Evolutionary conservation across 1,284 basidiomycete species (phyloP).

Genomic region (Anthracocystis walkeri): DNA sequence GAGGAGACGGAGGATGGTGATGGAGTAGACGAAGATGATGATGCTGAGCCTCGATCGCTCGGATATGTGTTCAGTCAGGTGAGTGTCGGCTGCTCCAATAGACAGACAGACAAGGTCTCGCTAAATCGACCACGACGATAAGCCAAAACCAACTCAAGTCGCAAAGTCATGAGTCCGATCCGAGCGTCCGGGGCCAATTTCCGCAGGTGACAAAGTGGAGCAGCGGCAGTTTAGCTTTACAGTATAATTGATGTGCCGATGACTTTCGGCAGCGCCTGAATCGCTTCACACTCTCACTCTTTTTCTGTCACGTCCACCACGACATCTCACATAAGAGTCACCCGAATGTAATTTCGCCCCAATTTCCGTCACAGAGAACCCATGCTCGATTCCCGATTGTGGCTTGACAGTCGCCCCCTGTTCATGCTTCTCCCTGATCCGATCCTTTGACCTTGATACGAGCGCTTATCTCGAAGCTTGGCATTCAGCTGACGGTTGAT

Average conservation of each 20-base stretch:
- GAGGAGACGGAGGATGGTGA: constrained; percentile 2
- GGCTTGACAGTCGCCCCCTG: background rate
- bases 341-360: background rate
- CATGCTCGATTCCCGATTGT: background rate
- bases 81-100: background rate
- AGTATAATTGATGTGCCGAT: background rate
- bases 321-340: constrained; percentile 22
- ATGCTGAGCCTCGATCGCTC: constrained; percentile 1
- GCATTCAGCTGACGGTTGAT: no score
- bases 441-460: no score
- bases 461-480: no score
- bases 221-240: no score
- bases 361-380: background rate
- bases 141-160: constrained; percentile 1
- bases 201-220: background rate
- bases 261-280: constrained; percentile 1
- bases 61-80: background rate
- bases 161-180: no score
- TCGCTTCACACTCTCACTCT: background rate
- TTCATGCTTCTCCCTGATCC: no score
- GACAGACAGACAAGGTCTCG: constrained; percentile 4
- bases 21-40: constrained; percentile 1
- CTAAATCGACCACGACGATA: constrained; percentile 7
- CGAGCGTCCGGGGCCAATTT: no score
- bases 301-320: constrained; percentile 13